Evolutionary conservation across 1,284 basidiomycete species (phyloP).

Genomic region (Agroathelia rolfsii): DNA sequence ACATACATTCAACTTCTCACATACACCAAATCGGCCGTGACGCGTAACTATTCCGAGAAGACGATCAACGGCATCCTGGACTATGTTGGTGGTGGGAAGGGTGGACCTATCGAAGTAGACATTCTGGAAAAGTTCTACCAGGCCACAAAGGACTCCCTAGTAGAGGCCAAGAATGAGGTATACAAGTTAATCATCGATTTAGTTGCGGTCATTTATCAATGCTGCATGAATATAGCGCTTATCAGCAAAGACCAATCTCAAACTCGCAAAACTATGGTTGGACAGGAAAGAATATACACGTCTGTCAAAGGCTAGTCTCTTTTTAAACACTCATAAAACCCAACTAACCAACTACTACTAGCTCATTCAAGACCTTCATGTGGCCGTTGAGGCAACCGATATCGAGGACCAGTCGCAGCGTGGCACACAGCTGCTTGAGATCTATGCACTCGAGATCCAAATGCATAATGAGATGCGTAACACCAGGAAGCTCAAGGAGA

Average conservation of each 20-base stretch:
- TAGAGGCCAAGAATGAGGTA: constrained; percentile 94
- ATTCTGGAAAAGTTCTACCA: constrained; percentile 94
- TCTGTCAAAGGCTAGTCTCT: constrained; percentile 57
- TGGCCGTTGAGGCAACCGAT: constrained; percentile 51
- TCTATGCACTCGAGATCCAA: constrained; percentile 97
- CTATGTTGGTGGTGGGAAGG: constrained; percentile 91
- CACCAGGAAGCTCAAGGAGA: constrained; percentile 94
- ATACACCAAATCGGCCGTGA: constrained; percentile 90
- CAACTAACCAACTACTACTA: constrained; percentile 17
- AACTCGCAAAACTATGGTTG: constrained; percentile 95
- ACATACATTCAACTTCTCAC: constrained; percentile 81
- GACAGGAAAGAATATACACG: constrained; percentile 88
- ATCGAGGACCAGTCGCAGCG: constrained; percentile 80
- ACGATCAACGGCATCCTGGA: constrained; percentile 98
- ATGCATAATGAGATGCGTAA: constrained; percentile 98
- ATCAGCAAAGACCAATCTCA: constrained; percentile 92
- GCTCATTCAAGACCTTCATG: constrained; percentile 68
- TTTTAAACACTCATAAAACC: not conserved
- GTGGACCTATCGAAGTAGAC: constrained; percentile 74
- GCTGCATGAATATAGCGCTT: no score
- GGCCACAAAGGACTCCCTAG: constrained; percentile 81
- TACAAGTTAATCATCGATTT: constrained; percentile 12
- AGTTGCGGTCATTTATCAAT: no score
- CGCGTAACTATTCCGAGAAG: constrained; percentile 91
- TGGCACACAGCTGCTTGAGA: constrained; percentile 91